Conservation (phyloP, 2,329 filamentous ascomycete species). For the Microsporum ferrugineum region DNA sequence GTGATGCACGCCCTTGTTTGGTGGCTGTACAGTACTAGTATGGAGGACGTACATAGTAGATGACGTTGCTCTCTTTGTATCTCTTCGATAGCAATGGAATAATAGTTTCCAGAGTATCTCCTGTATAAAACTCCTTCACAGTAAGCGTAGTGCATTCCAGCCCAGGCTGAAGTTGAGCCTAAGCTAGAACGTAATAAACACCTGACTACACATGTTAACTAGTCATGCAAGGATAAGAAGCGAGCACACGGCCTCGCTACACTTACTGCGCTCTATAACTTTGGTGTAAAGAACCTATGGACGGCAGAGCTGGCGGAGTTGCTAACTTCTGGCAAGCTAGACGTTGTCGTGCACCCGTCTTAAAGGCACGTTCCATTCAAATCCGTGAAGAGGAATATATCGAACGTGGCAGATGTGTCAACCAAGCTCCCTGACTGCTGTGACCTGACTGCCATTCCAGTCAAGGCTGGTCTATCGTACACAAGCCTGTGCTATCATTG, state of each 20-base stretch:
- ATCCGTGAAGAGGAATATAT: not conserved
- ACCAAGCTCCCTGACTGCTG: constrained; percentile 66
- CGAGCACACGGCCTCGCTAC: too few species aligned
- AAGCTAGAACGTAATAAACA: too few species aligned
- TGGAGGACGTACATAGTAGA: too few species aligned
- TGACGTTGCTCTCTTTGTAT: too few species aligned
- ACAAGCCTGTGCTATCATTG: constrained; percentile 63
- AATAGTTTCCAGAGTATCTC: too few species aligned
- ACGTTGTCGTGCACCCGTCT: constrained; percentile 72
- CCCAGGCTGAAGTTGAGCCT: too few species aligned
- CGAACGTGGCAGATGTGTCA: constrained; percentile 57
- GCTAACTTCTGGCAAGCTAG: constrained; percentile 54
- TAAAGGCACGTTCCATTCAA: constrained; percentile 43
- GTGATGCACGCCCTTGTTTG: not conserved
- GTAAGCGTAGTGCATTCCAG: too few species aligned
- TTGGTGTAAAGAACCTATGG: constrained; percentile 81
- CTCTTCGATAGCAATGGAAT: too few species aligned
- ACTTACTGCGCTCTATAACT: constrained; percentile 63
- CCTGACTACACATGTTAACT: too few species aligned
- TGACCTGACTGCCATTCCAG: constrained; percentile 58
- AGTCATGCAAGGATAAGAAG: too few species aligned
- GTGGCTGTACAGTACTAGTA: not conserved
- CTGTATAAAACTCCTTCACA: too few species aligned
- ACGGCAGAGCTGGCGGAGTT: constrained; percentile 74
- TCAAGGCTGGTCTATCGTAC: constrained; percentile 42